phyloP scores from a whole-genome alignment of 2,329 filamentous ascomycete species.

The Aspergillus udagawae region DNA sequence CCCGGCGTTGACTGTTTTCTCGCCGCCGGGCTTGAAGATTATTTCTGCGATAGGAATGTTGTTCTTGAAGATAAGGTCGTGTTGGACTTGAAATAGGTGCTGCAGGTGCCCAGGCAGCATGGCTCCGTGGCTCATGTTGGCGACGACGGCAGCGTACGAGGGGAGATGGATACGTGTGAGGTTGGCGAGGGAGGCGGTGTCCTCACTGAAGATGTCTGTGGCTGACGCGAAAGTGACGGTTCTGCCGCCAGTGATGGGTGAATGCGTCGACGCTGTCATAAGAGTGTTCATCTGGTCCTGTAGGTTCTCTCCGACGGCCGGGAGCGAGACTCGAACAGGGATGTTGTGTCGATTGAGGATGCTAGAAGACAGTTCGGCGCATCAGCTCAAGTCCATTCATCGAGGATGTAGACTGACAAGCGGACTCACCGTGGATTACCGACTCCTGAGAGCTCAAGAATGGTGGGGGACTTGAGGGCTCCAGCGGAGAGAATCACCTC shows the following conservation, averaged over 20 bases:
- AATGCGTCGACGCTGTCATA: constrained; percentile 8
- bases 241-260: constrained; percentile 10
- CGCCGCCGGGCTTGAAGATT: constrained; percentile 17
- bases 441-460: constrained; percentile 59
- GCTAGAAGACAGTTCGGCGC: constrained; percentile 4
- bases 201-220: constrained; percentile 21
- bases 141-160: constrained; percentile 16
- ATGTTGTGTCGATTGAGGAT: constrained; percentile 25
- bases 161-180: constrained; percentile 16
- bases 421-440: constrained; percentile 37
- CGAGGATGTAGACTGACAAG: background rate
- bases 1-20: constrained; percentile 13
- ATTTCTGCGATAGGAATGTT: constrained; percentile 26
- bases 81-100: constrained; percentile 24
- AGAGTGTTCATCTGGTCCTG: constrained; percentile 42
- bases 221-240: constrained; percentile 19
- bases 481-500: constrained; percentile 62
- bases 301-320: constrained; percentile 47
- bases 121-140: constrained; percentile 11
- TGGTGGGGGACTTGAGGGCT: constrained; percentile 52
- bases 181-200: constrained; percentile 12
- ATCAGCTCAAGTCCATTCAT: too few relatives aligned
- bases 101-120: constrained; percentile 16
- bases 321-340: constrained; percentile 22
- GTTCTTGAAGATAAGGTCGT: constrained; percentile 25